Evolutionary conservation across 2,329 filamentous ascomycete genomes (phyloP).

Genomic region (Eutypa lata): DNA sequence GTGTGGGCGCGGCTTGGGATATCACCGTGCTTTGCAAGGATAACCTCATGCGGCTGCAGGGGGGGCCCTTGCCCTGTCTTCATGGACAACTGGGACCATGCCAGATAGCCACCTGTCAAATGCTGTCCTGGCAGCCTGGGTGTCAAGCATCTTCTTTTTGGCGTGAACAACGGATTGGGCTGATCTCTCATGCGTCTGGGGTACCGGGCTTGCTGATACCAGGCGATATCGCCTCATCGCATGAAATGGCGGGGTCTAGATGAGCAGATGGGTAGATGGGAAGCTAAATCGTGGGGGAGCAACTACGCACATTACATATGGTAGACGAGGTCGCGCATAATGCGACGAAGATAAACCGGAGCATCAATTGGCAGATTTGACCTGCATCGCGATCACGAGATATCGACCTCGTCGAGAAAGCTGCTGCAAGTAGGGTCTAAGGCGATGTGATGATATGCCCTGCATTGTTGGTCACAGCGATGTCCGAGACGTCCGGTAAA

Average conservation of each 20-base stretch:
- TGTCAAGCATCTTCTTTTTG: neutral
- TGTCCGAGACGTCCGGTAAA: no score
- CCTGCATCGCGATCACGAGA: neutral
- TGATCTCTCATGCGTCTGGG: neutral
- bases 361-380: neutral
- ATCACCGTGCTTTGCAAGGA: neutral
- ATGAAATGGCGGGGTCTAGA: neutral
- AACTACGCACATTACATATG: neutral
- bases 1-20: neutral
- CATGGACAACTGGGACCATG: neutral
- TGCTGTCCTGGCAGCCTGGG: no score
- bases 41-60: neutral
- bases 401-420: neutral
- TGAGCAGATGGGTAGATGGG: neutral
- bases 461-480: no score
- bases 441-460: no score
- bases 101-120: neutral
- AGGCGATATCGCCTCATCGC: neutral
- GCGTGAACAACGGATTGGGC: neutral
- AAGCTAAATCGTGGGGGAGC: neutral
- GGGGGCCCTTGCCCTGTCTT: neutral
- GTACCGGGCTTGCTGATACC: no score
- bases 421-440: neutral
- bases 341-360: neutral
- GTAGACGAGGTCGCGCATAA: neutral